Percentiles rank a stretch among this genome's conserved stretches.
Evolutionary conservation across 2,329 filamentous ascomycete species (phyloP).

Genomic region (Xylogone sp.): DNA sequence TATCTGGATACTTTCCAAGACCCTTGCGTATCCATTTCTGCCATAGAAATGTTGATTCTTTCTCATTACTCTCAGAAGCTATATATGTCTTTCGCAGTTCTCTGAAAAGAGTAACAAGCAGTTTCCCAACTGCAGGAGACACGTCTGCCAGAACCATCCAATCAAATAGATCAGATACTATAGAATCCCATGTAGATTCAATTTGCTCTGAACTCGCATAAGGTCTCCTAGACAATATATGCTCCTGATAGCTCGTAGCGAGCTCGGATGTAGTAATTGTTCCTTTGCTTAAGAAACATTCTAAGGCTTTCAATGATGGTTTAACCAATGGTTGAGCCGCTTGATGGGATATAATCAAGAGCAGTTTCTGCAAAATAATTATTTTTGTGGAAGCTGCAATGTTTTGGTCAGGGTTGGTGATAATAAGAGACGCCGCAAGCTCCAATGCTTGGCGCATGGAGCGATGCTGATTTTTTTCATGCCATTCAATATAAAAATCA

Average conservation of each 20-base stretch:
- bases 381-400: slow-evolving; percentile 40
- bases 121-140: slow-evolving; percentile 56
- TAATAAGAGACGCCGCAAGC: slow-evolving; percentile 47
- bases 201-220: background rate
- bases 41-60: slow-evolving; percentile 38
- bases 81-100: slow-evolving; percentile 28
- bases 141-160: slow-evolving; percentile 57
- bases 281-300: slow-evolving; percentile 60
- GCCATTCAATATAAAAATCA: slow-evolving; percentile 63
- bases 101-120: slow-evolving; percentile 54
- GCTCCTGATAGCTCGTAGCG: slow-evolving; percentile 8
- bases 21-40: slow-evolving; percentile 52
- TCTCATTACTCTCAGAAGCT: slow-evolving; percentile 31
- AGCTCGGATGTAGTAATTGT: slow-evolving; percentile 39
- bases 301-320: slow-evolving; percentile 64
- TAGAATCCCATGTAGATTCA: slow-evolving; percentile 48
- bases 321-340: slow-evolving; percentile 63
- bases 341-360: slow-evolving; percentile 57
- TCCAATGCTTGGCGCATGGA: slow-evolving; percentile 62
- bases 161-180: slow-evolving; percentile 45
- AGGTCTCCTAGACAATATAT: background rate
- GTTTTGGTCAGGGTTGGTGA: slow-evolving; percentile 42
- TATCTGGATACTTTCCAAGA: slow-evolving; percentile 43
- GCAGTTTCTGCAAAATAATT: slow-evolving; percentile 45
- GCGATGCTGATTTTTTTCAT: slow-evolving; percentile 60